These are phyloP conservation scores for Bjerkandera adusta DNA, from an alignment of 1,284 basidiomycete genomes.

Conservation along the genomic window DNA sequence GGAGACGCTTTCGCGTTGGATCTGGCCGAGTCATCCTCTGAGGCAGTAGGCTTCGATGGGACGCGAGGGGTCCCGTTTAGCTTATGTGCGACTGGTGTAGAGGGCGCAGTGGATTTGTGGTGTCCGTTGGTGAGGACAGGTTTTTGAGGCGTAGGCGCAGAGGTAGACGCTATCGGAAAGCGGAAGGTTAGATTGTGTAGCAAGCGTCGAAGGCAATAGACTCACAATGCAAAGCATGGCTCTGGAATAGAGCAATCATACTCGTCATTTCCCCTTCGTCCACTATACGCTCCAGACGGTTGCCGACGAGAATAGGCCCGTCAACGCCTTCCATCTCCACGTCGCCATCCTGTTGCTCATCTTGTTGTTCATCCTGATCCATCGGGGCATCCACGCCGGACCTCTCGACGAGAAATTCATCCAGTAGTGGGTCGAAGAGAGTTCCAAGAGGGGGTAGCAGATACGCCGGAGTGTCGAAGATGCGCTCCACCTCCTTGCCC, in stretches of 20 bases:
- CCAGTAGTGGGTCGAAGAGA: constrained; percentile 75
- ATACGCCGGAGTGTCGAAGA: constrained; percentile 78
- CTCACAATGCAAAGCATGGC: constrained; percentile 44
- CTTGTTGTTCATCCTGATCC: constrained; percentile 25
- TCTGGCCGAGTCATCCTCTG: too few species aligned
- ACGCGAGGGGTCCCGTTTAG: neutral
- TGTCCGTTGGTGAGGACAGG: constrained; percentile 4
- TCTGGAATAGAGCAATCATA: constrained; percentile 50
- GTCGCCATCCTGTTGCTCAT: constrained; percentile 36
- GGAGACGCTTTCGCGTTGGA: too few species aligned
- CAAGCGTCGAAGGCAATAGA: too few species aligned
- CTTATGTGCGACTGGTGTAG: neutral
- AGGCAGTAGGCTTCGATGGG: too few species aligned
- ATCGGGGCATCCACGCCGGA: constrained; percentile 13
- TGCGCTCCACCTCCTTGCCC: constrained; percentile 39
- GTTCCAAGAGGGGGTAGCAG: constrained; percentile 76
- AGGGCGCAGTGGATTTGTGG: constrained; percentile 5
- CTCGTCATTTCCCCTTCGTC: constrained; percentile 44
- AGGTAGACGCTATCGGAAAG: neutral
- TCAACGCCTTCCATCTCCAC: constrained; percentile 40
- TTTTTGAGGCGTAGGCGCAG: constrained; percentile 6
- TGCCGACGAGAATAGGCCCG: constrained; percentile 22
- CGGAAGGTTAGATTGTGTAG: constrained; percentile 6
- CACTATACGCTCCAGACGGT: constrained; percentile 36
- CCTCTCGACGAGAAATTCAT: constrained; percentile 52